phyloP scores from a whole-genome alignment of 768 basidiomycete genomes.

The Pluteus cervinus region DNA sequence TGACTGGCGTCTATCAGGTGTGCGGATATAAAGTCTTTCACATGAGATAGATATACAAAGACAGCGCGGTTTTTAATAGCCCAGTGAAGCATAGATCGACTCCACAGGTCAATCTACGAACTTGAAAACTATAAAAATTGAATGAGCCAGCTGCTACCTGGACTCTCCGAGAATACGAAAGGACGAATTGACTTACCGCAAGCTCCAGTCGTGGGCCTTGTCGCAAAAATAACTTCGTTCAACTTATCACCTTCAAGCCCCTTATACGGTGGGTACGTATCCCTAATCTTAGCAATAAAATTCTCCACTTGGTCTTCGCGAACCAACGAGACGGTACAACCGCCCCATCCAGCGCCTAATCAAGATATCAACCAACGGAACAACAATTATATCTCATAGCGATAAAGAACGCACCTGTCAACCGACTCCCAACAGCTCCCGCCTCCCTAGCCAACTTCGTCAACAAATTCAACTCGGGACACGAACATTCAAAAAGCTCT shows the following conservation, averaged over 20 bases:
- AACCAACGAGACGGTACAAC: slow-evolving; percentile 81
- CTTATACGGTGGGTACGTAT: slow-evolving; percentile 60
- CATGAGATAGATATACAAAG: no score
- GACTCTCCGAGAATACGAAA: no score
- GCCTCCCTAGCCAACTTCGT: slow-evolving; percentile 55
- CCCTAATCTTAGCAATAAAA: slow-evolving; percentile 60
- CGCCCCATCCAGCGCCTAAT: slow-evolving; percentile 86
- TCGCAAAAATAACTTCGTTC: slow-evolving; percentile 71
- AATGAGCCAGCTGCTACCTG: no score
- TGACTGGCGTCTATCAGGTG: no score
- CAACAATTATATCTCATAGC: background rate
- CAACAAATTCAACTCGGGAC: slow-evolving; percentile 71
- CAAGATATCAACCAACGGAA: background rate
- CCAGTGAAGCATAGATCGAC: no score
- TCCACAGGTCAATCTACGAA: no score
- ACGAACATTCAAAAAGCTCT: slow-evolving; percentile 70
- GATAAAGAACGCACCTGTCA: slow-evolving; percentile 55
- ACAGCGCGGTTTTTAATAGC: no score
- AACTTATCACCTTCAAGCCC: slow-evolving; percentile 52
- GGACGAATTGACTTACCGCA: slow-evolving; percentile 50
- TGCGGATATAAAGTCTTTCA: no score
- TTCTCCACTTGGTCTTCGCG: slow-evolving; percentile 50
- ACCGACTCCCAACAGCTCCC: slow-evolving; percentile 75
- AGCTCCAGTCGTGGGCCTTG: slow-evolving; percentile 77
- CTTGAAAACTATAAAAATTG: no score